Evolutionary conservation across 2,329 filamentous ascomycete genomes (phyloP).

Genomic region (Penicillium oxalicum): DNA sequence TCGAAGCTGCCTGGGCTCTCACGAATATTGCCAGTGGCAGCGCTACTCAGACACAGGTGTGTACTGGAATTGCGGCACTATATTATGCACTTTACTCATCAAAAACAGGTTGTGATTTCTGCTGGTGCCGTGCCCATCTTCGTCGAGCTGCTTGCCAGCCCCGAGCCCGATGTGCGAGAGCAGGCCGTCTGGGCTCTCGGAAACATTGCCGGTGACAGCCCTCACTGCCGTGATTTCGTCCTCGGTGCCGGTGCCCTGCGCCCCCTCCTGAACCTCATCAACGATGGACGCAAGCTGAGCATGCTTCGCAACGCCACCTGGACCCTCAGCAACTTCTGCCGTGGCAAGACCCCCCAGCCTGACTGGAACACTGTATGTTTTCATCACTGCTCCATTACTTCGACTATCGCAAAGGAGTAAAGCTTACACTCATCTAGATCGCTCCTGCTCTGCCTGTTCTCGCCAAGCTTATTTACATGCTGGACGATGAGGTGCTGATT

Average conservation of each 20-base stretch:
- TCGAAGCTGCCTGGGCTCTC: conserved; percentile 96
- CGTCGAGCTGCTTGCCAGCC: conserved; percentile 89
- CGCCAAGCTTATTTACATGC: conserved; percentile 94
- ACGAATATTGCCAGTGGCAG: conserved; percentile 99
- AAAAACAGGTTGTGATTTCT: conserved; percentile 73
- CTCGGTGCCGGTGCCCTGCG: conserved; percentile 84
- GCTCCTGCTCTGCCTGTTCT: conserved; percentile 89
- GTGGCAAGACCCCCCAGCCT: conserved; percentile 97
- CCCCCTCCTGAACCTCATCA: conserved; percentile 80
- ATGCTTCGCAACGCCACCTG: conserved; percentile 98
- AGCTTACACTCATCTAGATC: conserved; percentile 58
- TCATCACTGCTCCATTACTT: background rate
- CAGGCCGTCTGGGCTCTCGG: conserved; percentile 98
- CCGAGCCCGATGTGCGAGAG: conserved; percentile 94
- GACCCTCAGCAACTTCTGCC: conserved; percentile 99
- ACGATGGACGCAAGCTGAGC: conserved; percentile 96
- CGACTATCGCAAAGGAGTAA: background rate
- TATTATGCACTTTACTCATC: background rate
- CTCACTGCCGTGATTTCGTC: conserved; percentile 94
- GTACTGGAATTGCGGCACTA: background rate
- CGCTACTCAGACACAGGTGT: conserved; percentile 79
- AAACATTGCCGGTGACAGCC: conserved; percentile 98
- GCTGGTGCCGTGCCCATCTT: conserved; percentile 98
- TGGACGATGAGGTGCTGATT: conserved; percentile 96
- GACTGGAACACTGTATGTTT: conserved; percentile 87